Conservation (phyloP, 805 yeast genomes). For the Monosporozyma aerobia region DNA sequence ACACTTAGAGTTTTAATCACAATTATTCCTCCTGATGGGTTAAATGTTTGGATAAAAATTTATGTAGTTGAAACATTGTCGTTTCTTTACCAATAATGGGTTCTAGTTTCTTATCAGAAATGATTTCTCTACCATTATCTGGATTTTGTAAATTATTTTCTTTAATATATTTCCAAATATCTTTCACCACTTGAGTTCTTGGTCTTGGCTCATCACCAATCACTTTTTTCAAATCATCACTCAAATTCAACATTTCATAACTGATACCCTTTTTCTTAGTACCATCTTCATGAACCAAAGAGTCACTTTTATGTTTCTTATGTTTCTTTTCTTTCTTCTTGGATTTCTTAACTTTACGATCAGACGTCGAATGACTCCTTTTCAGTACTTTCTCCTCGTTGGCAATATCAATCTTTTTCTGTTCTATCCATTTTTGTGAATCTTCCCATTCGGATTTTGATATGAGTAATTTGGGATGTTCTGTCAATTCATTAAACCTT, state of each 20-base stretch:
- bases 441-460: conserved; percentile 31
- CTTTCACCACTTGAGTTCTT: conserved; percentile 63
- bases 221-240: conserved; percentile 42
- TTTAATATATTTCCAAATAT: conserved; percentile 63
- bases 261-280: conserved; percentile 18
- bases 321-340: conserved; percentile 11
- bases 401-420: conserved; percentile 43
- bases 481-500: conserved; percentile 43
- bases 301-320: conserved; percentile 1
- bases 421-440: conserved; percentile 7
- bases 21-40: conserved; percentile 27
- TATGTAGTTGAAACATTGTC: conserved; percentile 50
- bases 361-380: conserved; percentile 6
- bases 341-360: conserved; percentile 5
- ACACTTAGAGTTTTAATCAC: neutral
- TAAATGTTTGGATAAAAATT: conserved; percentile 44
- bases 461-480: conserved; percentile 22
- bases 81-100: conserved; percentile 53
- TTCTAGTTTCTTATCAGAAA: conserved; percentile 50
- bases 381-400: conserved; percentile 9
- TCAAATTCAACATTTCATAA: conserved; percentile 38
- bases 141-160: conserved; percentile 57
- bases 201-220: conserved; percentile 40
- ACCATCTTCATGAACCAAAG: conserved; percentile 5
- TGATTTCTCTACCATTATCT: conserved; percentile 50